A percentile compares a stretch with the other conserved stretches of the same genome.
These are phyloP conservation scores for Ophiognomonia clavigignenti-juglandacearum DNA, from an alignment of 2,329 filamentous ascomycete species.

Conservation along the genomic window DNA sequence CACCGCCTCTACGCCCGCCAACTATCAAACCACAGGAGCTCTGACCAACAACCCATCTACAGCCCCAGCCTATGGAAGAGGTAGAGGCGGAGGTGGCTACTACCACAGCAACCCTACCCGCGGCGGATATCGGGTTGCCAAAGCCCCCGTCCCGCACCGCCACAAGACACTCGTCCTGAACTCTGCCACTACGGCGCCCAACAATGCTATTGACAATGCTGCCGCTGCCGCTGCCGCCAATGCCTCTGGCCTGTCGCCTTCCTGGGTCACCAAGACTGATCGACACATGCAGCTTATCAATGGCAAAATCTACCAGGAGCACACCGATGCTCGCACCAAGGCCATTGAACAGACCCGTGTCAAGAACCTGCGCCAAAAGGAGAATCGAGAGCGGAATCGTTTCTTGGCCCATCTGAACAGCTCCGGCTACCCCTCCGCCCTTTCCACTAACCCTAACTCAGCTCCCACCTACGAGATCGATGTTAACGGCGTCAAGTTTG, in stretches of 20 bases:
- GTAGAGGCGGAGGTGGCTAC: constrained; percentile 18
- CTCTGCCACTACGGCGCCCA: constrained; percentile 23
- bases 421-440: constrained; percentile 21
- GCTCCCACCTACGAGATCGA: constrained; percentile 54
- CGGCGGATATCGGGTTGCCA: constrained; percentile 31
- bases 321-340: constrained; percentile 61
- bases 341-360: constrained; percentile 67
- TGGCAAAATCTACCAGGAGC: constrained; percentile 70
- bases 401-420: constrained; percentile 43
- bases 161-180: constrained; percentile 63
- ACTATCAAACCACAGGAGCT: background rate
- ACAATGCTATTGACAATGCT: constrained; percentile 23
- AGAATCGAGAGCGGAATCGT: constrained; percentile 55
- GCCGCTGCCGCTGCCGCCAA: constrained; percentile 24
- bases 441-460: constrained; percentile 25
- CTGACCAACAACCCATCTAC: background rate
- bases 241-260: constrained; percentile 26
- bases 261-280: constrained; percentile 70
- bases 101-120: constrained; percentile 19
- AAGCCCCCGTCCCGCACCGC: constrained; percentile 33
- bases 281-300: constrained; percentile 82
- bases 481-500: constrained; percentile 69
- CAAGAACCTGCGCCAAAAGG: constrained; percentile 48
- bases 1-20: background rate
- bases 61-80: constrained; percentile 4